Evolutionary conservation across 2,329 filamentous ascomycete genomes (phyloP), one percentile per base, ranked within the genome.

Genomic region (Pseudogymnoascus sp.): DNA sequence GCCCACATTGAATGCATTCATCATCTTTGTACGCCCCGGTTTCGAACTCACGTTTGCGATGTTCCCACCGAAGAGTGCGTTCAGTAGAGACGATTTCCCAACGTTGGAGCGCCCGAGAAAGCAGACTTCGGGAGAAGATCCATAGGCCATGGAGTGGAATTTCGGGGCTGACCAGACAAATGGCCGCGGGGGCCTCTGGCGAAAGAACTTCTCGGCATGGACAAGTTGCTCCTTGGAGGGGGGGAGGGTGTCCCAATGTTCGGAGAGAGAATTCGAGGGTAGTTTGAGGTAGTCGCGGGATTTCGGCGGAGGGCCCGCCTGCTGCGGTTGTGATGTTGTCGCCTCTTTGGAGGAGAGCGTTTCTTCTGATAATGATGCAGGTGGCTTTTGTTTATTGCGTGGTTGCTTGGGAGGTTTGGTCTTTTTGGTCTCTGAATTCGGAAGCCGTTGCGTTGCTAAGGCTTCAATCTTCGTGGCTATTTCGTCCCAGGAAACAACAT

Each of bases 31-130:
- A 50, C 81, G 76, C 0, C 86, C 86, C 0, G 83, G 83, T 16
- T 81, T 82, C 2, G 78, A 79, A 3, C 79, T 83, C 0, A 83
- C 84, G 67, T 78, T 76, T 61, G 82, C 84, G 12, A 82, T 70
- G 64, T 70, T 57, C 68, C 77, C 67, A 61, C 75, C 69, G 70
- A 87, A 78, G 7, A 90, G 73, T 2, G 83, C 81, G 69, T 90
- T 90, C 25, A 90, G 75, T 4, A 90, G 69, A 1, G 79, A 82
- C 60, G 80, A 84, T 73, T 90, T 90, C 60, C 87, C 87, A 5
- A 88, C 86, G 68, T 90, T 90, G 38, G 81, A 85, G 54, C 87
- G 80, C 16, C 87, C 87, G 3, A 90, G 76, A 68, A 90, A 88
- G 39, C 72, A 73, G 12, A 75, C 70, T 63, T 75, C 70, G 11